Base-by-base conservation (phyloP, 208 protist genomes). In the Trypanosoma vivax region DNA sequence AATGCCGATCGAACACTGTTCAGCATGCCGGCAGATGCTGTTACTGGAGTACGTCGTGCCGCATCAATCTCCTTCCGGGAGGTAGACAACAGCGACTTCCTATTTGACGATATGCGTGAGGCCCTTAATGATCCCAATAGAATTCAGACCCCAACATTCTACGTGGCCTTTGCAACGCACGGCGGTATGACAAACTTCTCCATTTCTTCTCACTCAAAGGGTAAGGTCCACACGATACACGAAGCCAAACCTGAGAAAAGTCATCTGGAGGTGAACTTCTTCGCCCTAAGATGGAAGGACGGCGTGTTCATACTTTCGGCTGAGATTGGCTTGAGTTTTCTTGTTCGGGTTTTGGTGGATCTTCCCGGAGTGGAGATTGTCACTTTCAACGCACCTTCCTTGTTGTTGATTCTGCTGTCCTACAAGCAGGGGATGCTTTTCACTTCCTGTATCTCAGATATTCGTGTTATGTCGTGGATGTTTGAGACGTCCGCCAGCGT, bases 391-490 rank as follows among this genome's bases (percentile, higher is more conserved):
- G 86, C 86, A 21, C 82, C 79, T 28, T 70, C 74, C 29, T 30
- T 88, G 16, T 49, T 91, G 41, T 57, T 94, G 23, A 28, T 73
- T 34, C 54, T 91, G 25, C 60, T 91, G 33, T 70, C 71, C 5
- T 65, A 73, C 62, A 51, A 49, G 39, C 60, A 66, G 39, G 79
- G 83, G 11, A 69, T 57, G 7, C 39, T 70, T 5, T 68, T 53
- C 56, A 88, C 79, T 42, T 65, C 79, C 30, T 88, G 80, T 51
- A 52, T 94, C 18, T 90, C 72, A 48, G 87, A 94, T 48, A 70
- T 90, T 19, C 87, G 83, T 34, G 54, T 88, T 19, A 91, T 91
- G 83, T 72, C 74, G 40, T 94, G 87, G 83, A 89, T 91, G 83
- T 33, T 70, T 21, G 39, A 65, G 38, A 40, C 70, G 3, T 43